Evolutionary conservation across 768 basidiomycete species (phyloP).

Genomic region (Hortiboletus flavorubellus): DNA sequence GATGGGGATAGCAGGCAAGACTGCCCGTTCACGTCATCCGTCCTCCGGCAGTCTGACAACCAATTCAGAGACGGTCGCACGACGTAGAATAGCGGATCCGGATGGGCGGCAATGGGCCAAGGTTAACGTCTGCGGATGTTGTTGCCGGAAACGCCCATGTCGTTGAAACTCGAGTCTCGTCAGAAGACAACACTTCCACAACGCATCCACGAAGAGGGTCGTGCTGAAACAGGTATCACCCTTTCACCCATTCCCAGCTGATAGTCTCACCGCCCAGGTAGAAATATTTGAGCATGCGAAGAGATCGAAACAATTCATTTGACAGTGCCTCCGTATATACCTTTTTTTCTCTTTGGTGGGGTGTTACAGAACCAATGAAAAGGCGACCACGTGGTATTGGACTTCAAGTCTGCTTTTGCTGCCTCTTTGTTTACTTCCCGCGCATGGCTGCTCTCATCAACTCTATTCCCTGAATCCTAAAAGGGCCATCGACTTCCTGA

Average conservation of each 20-base stretch:
- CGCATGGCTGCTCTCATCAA: slow-evolving; percentile 3
- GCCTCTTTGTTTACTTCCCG: neutral
- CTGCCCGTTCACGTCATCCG: slow-evolving; percentile 28
- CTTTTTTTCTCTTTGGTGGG: slow-evolving; percentile 1
- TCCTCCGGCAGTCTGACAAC: slow-evolving; percentile 21
- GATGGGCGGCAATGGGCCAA: slow-evolving; percentile 12
- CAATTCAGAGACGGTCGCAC: slow-evolving; percentile 29
- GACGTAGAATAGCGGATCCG: slow-evolving; percentile 23
- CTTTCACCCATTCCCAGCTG: slow-evolving; percentile 24
- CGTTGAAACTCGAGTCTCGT: slow-evolving; percentile 23
- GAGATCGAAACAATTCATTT: slow-evolving; percentile 8
- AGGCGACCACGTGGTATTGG: neutral
- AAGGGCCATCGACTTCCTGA: slow-evolving; percentile 14
- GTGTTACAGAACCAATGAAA: neutral
- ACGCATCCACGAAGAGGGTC: slow-evolving; percentile 29
- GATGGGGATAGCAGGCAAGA: slow-evolving; percentile 27
- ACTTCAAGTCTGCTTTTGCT: neutral
- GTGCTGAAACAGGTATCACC: slow-evolving; percentile 31
- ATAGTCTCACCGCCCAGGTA: slow-evolving; percentile 18
- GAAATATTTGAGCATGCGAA: slow-evolving; percentile 25
- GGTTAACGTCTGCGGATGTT: slow-evolving; percentile 13
- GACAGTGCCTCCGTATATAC: slow-evolving; percentile 5
- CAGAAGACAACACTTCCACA: slow-evolving; percentile 27
- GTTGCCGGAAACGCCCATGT: slow-evolving; percentile 26
- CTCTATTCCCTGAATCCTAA: slow-evolving; percentile 12